phyloP scores from a whole-genome alignment of 2,329 filamentous ascomycete genomes.

The Biscogniauxia marginata region DNA sequence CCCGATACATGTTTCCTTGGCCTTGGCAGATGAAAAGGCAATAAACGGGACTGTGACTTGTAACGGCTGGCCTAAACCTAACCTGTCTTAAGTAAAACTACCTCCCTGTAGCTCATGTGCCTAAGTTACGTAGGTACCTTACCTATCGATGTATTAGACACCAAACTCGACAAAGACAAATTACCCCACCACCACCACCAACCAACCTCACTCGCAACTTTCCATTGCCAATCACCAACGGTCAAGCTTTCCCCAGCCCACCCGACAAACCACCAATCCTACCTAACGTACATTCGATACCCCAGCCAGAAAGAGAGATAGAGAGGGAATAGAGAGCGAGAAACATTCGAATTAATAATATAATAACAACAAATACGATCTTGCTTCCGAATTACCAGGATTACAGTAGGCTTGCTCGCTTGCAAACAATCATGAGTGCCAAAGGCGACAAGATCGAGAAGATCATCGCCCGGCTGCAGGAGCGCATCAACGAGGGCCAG shows the following conservation, averaged over 20 bases:
- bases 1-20: background rate
- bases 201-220: background rate
- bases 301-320: background rate
- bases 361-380: too few relatives aligned
- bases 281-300: background rate
- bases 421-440: conserved; percentile 23
- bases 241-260: background rate
- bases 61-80: background rate
- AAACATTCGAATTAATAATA: too few relatives aligned
- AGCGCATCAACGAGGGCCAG: conserved; percentile 85
- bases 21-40: background rate
- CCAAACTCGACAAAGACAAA: background rate
- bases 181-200: background rate
- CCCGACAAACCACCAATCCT: background rate
- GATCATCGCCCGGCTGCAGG: conserved; percentile 68
- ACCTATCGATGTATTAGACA: too few relatives aligned
- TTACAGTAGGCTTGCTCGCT: background rate
- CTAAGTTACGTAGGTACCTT: background rate
- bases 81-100: too few relatives aligned
- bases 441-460: conserved; percentile 50
- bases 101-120: background rate
- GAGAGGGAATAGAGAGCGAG: background rate
- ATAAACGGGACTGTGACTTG: background rate
- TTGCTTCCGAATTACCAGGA: too few relatives aligned
- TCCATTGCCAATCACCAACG: background rate